A percentile compares a stretch with the other conserved stretches of the same genome.
phyloP scores from a whole-genome alignment of 179 eudicot species.

The Gypsophila paniculata region DNA sequence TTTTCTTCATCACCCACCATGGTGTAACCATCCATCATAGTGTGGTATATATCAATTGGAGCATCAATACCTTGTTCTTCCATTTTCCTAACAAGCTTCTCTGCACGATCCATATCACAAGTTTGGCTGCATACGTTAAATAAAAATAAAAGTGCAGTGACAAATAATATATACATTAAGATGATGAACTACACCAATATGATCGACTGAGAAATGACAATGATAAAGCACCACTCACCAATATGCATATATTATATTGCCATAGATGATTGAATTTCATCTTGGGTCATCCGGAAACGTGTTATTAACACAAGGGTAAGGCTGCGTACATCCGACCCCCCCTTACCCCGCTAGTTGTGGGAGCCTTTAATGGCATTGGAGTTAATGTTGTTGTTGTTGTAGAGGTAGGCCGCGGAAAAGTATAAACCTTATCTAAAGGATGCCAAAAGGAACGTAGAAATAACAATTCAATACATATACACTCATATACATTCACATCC shows the following conservation, averaged over 20 bases:
- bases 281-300: too few relatives aligned
- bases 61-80: conserved; percentile 99
- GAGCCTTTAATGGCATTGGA: too few relatives aligned
- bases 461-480: too few relatives aligned
- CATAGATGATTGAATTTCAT: conserved; percentile 73
- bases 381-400: too few relatives aligned
- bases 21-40: conserved; percentile 98
- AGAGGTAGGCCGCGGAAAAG: too few relatives aligned
- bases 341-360: too few relatives aligned
- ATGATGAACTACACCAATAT: not conserved
- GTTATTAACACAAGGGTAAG: too few relatives aligned
- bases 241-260: conserved; percentile 84
- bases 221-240: conserved; percentile 44
- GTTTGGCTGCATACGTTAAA: conserved; percentile 47
- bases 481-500: too few relatives aligned
- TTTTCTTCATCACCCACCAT: conserved; percentile 81
- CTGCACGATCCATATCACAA: conserved; percentile 73
- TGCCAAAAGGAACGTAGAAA: too few relatives aligned
- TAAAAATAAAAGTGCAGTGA: not conserved
- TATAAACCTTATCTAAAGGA: too few relatives aligned
- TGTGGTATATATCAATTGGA: conserved; percentile 81
- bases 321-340: too few relatives aligned
- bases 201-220: not conserved
- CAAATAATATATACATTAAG: not conserved
- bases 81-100: conserved; percentile 91